Conservation (phyloP, 116 monocot species). For the Papilionanthe hybrid region DNA sequence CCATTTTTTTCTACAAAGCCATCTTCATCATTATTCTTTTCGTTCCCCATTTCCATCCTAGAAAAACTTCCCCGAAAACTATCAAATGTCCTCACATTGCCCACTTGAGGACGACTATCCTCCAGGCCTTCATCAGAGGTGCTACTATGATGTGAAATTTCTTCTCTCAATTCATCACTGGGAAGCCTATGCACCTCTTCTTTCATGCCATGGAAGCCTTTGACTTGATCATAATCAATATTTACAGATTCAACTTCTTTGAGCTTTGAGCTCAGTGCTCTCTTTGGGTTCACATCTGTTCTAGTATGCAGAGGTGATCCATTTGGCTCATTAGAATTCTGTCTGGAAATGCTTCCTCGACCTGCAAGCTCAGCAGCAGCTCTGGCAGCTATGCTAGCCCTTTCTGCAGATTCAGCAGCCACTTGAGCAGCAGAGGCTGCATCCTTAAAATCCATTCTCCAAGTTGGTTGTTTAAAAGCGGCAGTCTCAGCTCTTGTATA, state of each 20-base stretch:
- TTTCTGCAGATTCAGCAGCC: constrained; percentile 93
- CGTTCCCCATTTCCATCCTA: background rate
- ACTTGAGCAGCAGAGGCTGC: constrained; percentile 85
- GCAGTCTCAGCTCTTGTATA: constrained; percentile 11
- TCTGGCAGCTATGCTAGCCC: constrained; percentile 80
- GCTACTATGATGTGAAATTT: constrained; percentile 6
- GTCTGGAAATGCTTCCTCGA: constrained; percentile 25
- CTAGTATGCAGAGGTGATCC: constrained; percentile 14
- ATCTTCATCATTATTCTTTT: background rate
- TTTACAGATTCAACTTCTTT: constrained; percentile 6
- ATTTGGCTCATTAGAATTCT: constrained; percentile 16
- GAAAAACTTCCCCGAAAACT: constrained; percentile 10
- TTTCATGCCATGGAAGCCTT: constrained; percentile 7
- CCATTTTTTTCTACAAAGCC: background rate
- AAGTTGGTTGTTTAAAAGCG: constrained; percentile 20
- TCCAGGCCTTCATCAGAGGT: constrained; percentile 20
- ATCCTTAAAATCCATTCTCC: constrained; percentile 71
- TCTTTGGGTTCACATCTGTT: constrained; percentile 11
- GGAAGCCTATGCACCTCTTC: constrained; percentile 5
- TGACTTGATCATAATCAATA: constrained; percentile 15
- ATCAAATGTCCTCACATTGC: background rate
- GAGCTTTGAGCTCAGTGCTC: background rate
- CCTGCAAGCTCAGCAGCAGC: constrained; percentile 82
- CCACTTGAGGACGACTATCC: constrained; percentile 6
- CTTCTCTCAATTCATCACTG: constrained; percentile 14